A percentile compares a stretch with the other conserved stretches of the same genome.
Evolutionary conservation across 169 alveolate genomes (phyloP).

Genomic region (Theileria equi): DNA sequence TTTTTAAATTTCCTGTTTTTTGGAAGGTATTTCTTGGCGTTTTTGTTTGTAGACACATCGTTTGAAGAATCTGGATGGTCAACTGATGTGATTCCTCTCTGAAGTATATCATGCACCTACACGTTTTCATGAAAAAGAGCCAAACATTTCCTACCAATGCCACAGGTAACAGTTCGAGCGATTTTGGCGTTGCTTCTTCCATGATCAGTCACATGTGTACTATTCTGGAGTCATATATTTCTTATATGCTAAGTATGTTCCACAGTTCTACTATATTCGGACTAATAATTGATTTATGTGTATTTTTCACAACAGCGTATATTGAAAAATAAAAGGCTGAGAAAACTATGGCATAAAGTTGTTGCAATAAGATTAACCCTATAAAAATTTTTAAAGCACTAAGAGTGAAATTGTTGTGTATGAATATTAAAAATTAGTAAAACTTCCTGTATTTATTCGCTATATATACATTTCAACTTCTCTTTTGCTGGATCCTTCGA

Average conservation of each 20-base stretch:
- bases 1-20: conserved; percentile 34
- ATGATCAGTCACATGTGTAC: neutral
- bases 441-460: too few relatives aligned
- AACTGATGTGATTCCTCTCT: conserved; percentile 31
- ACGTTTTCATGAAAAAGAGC: neutral
- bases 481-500: too few relatives aligned
- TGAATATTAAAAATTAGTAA: too few relatives aligned
- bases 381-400: too few relatives aligned
- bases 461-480: too few relatives aligned
- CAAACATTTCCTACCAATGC: conserved; percentile 15
- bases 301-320: too few relatives aligned
- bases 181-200: conserved; percentile 36
- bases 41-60: neutral
- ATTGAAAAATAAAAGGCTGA: too few relatives aligned
- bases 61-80: conserved; percentile 9
- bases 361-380: neutral
- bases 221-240: neutral
- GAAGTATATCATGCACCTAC: conserved; percentile 53
- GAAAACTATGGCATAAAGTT: neutral
- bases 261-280: neutral
- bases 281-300: too few relatives aligned
- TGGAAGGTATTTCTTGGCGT: conserved; percentile 19
- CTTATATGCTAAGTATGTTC: neutral
- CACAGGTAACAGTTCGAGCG: conserved; percentile 50
- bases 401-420: too few relatives aligned